These are phyloP conservation scores for Aspergillus wentii DNA, from an alignment of 495 filamentous ascomycete genomes.

Conservation along the genomic window DNA sequence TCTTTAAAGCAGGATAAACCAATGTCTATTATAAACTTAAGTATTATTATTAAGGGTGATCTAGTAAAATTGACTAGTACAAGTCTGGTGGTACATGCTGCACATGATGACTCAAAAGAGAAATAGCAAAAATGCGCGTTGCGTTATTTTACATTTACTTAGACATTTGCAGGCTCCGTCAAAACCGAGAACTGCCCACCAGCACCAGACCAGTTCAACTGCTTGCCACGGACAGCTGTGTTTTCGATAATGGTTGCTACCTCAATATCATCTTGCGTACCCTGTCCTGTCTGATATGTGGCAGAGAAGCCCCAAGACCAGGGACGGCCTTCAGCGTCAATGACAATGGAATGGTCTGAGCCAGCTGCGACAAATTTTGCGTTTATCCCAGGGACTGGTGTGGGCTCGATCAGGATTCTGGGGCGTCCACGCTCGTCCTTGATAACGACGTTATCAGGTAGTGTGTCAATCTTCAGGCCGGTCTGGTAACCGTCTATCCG, in stretches of 20 bases:
- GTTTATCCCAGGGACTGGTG: constrained; percentile 41
- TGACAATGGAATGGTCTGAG: constrained; percentile 55
- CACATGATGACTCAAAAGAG: too few species aligned
- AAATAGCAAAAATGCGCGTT: too few species aligned
- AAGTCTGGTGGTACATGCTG: too few species aligned
- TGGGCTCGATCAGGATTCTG: constrained; percentile 53
- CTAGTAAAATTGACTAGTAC: too few species aligned
- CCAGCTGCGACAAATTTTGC: constrained; percentile 41
- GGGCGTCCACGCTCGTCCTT: constrained; percentile 43
- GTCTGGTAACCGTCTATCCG: constrained; percentile 55
- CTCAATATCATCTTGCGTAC: constrained; percentile 51
- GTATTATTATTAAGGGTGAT: constrained; percentile 11
- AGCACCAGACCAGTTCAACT: constrained; percentile 53
- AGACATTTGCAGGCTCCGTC: constrained; percentile 23
- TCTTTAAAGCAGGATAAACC: constrained; percentile 1
- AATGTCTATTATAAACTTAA: constrained; percentile 2
- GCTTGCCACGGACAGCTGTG: constrained; percentile 51
- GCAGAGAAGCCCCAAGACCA: constrained; percentile 61
- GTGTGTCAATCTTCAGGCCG: constrained; percentile 46
- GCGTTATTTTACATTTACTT: too few species aligned
- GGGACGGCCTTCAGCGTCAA: constrained; percentile 52
- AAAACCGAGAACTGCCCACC: constrained; percentile 60
- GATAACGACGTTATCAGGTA: constrained; percentile 46
- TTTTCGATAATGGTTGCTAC: constrained; percentile 55
- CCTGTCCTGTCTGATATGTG: constrained; percentile 60